Evolutionary conservation across 1,284 basidiomycete genomes (phyloP).

Genomic region (Sparassis latifolia): DNA sequence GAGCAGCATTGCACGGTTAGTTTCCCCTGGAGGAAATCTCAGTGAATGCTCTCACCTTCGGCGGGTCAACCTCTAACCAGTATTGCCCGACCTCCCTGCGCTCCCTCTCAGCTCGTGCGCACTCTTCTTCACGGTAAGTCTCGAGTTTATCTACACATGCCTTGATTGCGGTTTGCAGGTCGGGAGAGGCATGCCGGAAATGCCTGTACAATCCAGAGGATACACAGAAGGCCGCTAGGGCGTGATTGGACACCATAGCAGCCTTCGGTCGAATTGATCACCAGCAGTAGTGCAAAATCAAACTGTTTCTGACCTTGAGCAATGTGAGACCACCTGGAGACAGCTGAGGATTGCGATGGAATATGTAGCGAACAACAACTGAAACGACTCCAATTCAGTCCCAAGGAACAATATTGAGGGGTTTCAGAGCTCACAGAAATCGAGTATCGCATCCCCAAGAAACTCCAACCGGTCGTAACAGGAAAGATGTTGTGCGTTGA

Average conservation of each 20-base stretch:
- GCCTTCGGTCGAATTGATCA: constrained; percentile 27
- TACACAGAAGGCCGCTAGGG: constrained; percentile 68
- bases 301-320: constrained; percentile 48
- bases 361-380: constrained; percentile 75
- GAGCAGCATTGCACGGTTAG: constrained; percentile 4
- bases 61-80: constrained; percentile 69
- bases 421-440: constrained; percentile 51
- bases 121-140: constrained; percentile 42
- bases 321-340: constrained; percentile 69
- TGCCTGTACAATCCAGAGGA: constrained; percentile 56
- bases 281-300: no score
- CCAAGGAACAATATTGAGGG: not conserved
- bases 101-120: constrained; percentile 39
- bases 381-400: not conserved
- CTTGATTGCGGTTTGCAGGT: constrained; percentile 43
- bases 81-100: constrained; percentile 54
- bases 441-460: constrained; percentile 75
- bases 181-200: constrained; percentile 49
- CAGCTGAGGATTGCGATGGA: constrained; percentile 50
- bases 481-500: constrained; percentile 43
- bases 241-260: constrained; percentile 75
- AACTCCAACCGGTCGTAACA: constrained; percentile 76
- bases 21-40: not conserved
- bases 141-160: constrained; percentile 48
- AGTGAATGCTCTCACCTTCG: constrained; percentile 46